These are phyloP conservation scores for Candida buenavistaensis DNA, from an alignment of 1,139 yeast species.

Conservation along the genomic window DNA sequence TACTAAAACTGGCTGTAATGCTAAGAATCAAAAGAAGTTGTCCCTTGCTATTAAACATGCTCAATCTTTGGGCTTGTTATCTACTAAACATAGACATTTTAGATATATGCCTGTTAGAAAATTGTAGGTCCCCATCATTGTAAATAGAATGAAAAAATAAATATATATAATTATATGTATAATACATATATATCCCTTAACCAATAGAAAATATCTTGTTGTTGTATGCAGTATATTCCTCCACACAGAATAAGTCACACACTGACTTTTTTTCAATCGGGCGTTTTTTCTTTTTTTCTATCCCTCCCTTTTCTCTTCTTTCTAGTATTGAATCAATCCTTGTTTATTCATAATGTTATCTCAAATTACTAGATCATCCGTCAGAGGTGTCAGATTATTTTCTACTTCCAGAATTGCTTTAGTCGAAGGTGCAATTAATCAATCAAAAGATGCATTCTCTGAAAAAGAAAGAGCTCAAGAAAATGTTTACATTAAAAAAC, in stretches of 20 bases:
- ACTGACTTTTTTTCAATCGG: background rate
- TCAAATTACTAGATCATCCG: constrained; percentile 28
- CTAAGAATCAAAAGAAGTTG: constrained; percentile 61
- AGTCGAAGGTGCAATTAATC: constrained; percentile 26
- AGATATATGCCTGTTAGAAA: constrained; percentile 42
- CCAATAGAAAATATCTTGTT: constrained; percentile 1
- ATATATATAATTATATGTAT: background rate
- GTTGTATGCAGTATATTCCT: constrained; percentile 2
- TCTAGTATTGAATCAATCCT: background rate
- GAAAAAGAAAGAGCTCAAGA: constrained; percentile 51
- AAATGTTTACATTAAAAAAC: constrained; percentile 44
- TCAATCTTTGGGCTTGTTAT: constrained; percentile 64
- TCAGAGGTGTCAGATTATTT: constrained; percentile 36
- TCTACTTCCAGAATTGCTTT: constrained; percentile 37
- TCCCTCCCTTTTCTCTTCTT: constrained; percentile 1
- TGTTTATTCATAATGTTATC: constrained; percentile 26
- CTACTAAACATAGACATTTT: constrained; percentile 60
- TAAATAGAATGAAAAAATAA: background rate
- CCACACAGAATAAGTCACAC: constrained; percentile 2
- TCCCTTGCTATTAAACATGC: constrained; percentile 70
- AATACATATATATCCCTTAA: no score
- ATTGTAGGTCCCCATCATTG: constrained; percentile 20
- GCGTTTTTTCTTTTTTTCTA: background rate
- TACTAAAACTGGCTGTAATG: constrained; percentile 63
- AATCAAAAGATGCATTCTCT: constrained; percentile 33